Conservation (phyloP, 1,139 yeast species). For the Pichia sp. region DNA sequence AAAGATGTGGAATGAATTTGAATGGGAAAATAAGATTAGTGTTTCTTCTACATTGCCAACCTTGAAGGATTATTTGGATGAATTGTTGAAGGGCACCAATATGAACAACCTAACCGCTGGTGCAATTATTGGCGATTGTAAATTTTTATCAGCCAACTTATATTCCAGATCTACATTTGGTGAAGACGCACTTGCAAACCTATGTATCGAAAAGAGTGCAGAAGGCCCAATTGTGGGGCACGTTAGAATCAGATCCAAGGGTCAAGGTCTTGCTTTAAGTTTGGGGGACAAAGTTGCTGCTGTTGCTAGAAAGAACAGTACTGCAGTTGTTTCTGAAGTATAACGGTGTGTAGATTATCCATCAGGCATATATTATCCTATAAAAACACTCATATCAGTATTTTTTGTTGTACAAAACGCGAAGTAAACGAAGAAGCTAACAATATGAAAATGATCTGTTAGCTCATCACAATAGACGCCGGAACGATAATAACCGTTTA, state of each 20-base stretch:
- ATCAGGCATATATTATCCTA: too few relatives aligned
- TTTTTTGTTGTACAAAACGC: neutral
- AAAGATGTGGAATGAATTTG: constrained; percentile 98
- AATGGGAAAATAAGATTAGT: constrained; percentile 98
- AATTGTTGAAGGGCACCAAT: constrained; percentile 75
- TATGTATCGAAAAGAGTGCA: constrained; percentile 79
- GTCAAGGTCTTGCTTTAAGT: constrained; percentile 93
- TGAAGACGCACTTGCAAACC: constrained; percentile 93
- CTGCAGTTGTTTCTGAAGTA: constrained; percentile 5
- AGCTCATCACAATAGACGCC: too few relatives aligned
- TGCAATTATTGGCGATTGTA: constrained; percentile 81
- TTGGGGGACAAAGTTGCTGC: constrained; percentile 91
- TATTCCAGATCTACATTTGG: constrained; percentile 94
- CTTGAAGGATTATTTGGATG: constrained; percentile 73
- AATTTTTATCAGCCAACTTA: constrained; percentile 88
- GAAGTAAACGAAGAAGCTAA: too few relatives aligned
- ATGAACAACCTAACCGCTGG: constrained; percentile 94
- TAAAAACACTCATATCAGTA: neutral
- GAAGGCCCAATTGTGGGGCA: constrained; percentile 85
- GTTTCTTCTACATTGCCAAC: constrained; percentile 66
- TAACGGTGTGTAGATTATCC: neutral
- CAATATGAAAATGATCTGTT: too few relatives aligned
- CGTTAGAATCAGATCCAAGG: constrained; percentile 94
- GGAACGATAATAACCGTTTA: too few relatives aligned
- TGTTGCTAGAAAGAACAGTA: constrained; percentile 52